Evolutionary conservation across 495 filamentous ascomycete species (phyloP).

Genomic region (Penicillium alfredii): DNA sequence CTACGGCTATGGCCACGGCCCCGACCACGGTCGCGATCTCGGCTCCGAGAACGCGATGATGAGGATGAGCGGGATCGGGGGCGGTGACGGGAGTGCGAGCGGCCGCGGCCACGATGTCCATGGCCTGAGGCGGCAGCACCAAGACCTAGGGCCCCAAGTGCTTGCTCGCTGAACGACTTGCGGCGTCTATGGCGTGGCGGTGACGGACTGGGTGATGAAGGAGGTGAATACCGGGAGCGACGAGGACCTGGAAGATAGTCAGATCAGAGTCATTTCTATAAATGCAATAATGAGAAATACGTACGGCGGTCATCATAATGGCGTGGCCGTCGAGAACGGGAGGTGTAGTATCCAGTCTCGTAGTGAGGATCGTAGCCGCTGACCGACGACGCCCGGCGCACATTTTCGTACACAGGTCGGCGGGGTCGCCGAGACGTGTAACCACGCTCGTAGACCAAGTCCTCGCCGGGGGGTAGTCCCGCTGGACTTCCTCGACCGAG

Average conservation of each 20-base stretch:
- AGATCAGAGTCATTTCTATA: not conserved
- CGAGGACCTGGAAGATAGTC: slow-evolving; percentile 27
- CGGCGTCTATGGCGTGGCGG: slow-evolving; percentile 44
- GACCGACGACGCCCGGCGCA: slow-evolving; percentile 41
- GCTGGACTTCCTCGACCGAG: slow-evolving; percentile 61
- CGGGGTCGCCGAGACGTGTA: slow-evolving; percentile 42
- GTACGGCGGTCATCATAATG: slow-evolving; percentile 47
- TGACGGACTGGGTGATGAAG: slow-evolving; percentile 37
- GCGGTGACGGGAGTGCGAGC: slow-evolving; percentile 39
- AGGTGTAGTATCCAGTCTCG: slow-evolving; percentile 52
- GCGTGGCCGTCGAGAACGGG: slow-evolving; percentile 48
- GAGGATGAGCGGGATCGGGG: slow-evolving; percentile 51
- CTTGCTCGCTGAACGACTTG: slow-evolving; percentile 70
- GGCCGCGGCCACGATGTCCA: slow-evolving; percentile 19
- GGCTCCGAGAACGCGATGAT: slow-evolving; percentile 44
- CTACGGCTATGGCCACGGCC: slow-evolving; percentile 35
- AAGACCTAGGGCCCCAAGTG: slow-evolving; percentile 58
- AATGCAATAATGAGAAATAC: not conserved
- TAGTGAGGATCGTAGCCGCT: slow-evolving; percentile 40
- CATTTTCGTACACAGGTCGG: slow-evolving; percentile 28
- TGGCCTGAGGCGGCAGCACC: slow-evolving; percentile 42
- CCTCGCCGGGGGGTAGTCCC: slow-evolving; percentile 54
- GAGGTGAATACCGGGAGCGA: slow-evolving; percentile 32
- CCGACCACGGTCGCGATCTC: slow-evolving; percentile 35
- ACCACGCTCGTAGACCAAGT: slow-evolving; percentile 43